Percentiles rank a stretch among this genome's conserved stretches.
Conservation (phyloP, 345 rosid genomes). For the Camelina sativa region DNA sequence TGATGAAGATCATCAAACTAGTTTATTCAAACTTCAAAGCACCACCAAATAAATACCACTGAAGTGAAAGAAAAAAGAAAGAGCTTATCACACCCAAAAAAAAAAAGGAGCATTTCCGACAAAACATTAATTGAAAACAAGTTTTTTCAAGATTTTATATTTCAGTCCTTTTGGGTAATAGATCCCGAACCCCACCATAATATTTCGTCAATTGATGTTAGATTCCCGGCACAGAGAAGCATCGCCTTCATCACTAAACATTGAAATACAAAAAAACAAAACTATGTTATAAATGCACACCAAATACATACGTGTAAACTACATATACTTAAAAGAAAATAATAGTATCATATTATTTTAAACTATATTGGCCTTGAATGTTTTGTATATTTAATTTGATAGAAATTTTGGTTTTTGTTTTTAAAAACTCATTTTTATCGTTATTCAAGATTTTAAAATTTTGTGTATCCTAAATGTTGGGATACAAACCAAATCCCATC, state of each 20-base stretch:
- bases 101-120: slow-evolving; percentile 19
- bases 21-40: neutral
- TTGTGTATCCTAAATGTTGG: too few relatives aligned
- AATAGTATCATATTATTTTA: too few relatives aligned
- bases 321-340: too few relatives aligned
- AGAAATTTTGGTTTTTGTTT: too few relatives aligned
- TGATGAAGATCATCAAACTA: too few relatives aligned
- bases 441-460: too few relatives aligned
- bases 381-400: too few relatives aligned
- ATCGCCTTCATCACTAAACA: slow-evolving; percentile 20
- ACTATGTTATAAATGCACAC: slow-evolving; percentile 17
- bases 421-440: too few relatives aligned
- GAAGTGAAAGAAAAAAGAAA: neutral
- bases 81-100: neutral
- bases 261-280: neutral
- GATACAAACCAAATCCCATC: too few relatives aligned
- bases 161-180: slow-evolving; percentile 10
- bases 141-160: neutral
- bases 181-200: slow-evolving; percentile 35
- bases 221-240: slow-evolving; percentile 27
- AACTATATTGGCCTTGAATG: too few relatives aligned
- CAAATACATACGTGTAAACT: slow-evolving; percentile 21
- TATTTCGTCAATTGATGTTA: slow-evolving; percentile 37
- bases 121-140: slow-evolving; percentile 1
- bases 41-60: neutral